Conservation (phyloP, 2,329 filamentous ascomycete species). For the Bipolaris oryzae region DNA sequence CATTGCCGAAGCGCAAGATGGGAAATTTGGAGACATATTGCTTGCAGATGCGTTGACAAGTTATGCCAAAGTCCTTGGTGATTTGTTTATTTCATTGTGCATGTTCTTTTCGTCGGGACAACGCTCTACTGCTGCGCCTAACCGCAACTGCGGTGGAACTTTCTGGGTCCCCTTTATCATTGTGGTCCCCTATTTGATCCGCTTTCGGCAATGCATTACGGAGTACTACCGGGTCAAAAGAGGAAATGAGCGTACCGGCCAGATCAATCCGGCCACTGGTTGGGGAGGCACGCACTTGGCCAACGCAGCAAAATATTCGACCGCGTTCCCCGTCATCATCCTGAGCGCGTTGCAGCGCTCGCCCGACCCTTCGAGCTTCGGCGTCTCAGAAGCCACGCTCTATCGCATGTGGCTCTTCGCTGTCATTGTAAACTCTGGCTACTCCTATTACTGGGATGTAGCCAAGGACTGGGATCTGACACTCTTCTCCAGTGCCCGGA, state of each 20-base stretch:
- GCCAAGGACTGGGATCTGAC: conserved; percentile 96
- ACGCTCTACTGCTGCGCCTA: conserved; percentile 78
- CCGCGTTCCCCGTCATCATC: conserved; percentile 88
- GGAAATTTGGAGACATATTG: conserved; percentile 93
- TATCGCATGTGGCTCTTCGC: conserved; percentile 68
- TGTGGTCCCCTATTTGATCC: conserved; percentile 80
- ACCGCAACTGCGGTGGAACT: conserved; percentile 79
- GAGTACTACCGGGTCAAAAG: conserved; percentile 78
- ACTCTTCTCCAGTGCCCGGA: conserved; percentile 67
- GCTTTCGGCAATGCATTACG: conserved; percentile 87
- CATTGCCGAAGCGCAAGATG: conserved; percentile 82
- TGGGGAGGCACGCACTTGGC: conserved; percentile 88
- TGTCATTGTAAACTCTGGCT: conserved; percentile 82
- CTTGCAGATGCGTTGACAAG: conserved; percentile 93
- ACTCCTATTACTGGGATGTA: conserved; percentile 99
- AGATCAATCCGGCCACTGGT: conserved; percentile 56
- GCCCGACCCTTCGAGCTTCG: conserved; percentile 58
- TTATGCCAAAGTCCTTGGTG: conserved; percentile 89
- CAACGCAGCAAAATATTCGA: conserved; percentile 95
- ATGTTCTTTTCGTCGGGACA: conserved; percentile 80
- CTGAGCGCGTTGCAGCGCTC: conserved; percentile 76
- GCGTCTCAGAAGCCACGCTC: conserved; percentile 61
- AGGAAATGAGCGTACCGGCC: conserved; percentile 51
- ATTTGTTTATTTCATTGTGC: conserved; percentile 86
- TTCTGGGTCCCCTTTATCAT: conserved; percentile 85